These are phyloP conservation scores for Phytophthora agathidicida DNA, from an alignment of 352 stramenopile genomes.

Conservation along the genomic window DNA sequence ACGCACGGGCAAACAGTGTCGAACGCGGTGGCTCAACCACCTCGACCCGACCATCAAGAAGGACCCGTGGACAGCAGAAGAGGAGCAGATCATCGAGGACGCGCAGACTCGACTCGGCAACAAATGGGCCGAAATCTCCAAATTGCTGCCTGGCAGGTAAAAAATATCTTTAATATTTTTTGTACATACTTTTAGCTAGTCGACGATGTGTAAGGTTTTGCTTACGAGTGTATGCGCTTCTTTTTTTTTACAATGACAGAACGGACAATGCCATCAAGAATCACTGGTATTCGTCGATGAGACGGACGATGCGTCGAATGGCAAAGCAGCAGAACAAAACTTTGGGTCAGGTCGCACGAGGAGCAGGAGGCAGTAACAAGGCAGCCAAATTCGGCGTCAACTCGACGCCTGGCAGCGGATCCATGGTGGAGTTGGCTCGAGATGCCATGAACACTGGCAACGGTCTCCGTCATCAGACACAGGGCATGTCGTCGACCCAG, in stretches of 20 bases:
- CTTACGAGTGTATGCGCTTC: not conserved
- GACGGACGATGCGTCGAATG: constrained; percentile 89
- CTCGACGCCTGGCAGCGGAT: constrained; percentile 22
- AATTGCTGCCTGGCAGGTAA: constrained; percentile 92
- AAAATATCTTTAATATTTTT: not conserved
- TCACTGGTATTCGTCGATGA: constrained; percentile 93
- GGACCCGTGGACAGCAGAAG: constrained; percentile 86
- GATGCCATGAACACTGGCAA: constrained; percentile 40
- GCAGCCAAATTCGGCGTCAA: constrained; percentile 39
- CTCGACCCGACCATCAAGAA: constrained; percentile 89
- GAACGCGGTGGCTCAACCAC: constrained; percentile 85
- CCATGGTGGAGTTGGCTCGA: constrained; percentile 37
- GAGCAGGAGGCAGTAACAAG: constrained; percentile 11
- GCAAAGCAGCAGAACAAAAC: constrained; percentile 88
- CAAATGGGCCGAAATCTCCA: constrained; percentile 98
- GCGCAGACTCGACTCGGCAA: constrained; percentile 94
- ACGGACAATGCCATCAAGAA: constrained; percentile 92
- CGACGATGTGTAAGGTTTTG: not conserved
- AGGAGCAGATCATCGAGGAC: constrained; percentile 92
- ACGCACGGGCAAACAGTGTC: constrained; percentile 85
- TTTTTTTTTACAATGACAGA: constrained; percentile 35
- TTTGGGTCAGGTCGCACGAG: constrained; percentile 34
- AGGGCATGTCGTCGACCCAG: constrained; percentile 64
- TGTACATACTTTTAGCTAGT: not conserved
- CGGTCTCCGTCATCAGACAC: constrained; percentile 42